A percentile compares a stretch with the other conserved stretches of the same genome.
Evolutionary conservation across 345 rosid species (phyloP).

Genomic region (Syzygium grande): DNA sequence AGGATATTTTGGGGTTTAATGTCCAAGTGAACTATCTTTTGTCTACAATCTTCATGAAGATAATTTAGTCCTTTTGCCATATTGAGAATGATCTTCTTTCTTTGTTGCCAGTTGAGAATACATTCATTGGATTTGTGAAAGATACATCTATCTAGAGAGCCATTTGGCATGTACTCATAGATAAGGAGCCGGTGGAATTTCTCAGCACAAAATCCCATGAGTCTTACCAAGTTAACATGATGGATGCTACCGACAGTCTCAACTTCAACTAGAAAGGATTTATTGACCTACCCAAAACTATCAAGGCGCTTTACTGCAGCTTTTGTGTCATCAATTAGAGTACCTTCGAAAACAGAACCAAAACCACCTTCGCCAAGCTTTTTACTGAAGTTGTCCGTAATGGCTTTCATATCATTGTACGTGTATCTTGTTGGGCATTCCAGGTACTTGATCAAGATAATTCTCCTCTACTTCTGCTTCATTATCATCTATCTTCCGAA

Average conservation of each 20-base stretch:
- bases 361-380: conserved; percentile 27
- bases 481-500: background rate
- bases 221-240: conserved; percentile 15
- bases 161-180: conserved; percentile 15
- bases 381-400: conserved; percentile 7
- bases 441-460: background rate
- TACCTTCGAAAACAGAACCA: conserved; percentile 18
- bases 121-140: background rate
- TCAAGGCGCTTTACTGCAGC: conserved; percentile 21
- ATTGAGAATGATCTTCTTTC: conserved; percentile 19
- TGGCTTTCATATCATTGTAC: background rate
- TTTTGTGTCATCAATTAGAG: conserved; percentile 3
- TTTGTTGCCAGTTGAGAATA: conserved; percentile 11
- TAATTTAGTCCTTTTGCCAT: conserved; percentile 23
- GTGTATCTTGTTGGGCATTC: background rate
- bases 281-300: conserved; percentile 6
- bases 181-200: conserved; percentile 13
- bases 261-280: conserved; percentile 19
- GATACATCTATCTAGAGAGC: conserved; percentile 21
- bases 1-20: conserved; percentile 7
- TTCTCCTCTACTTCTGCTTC: background rate
- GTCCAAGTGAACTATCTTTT: conserved; percentile 7
- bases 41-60: conserved; percentile 21
- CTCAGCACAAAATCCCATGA: conserved; percentile 19
- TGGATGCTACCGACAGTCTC: conserved; percentile 20